Base-by-base conservation (phyloP, 108 stramenopile species). In the Mayamaea pseudoterrestris region DNA sequence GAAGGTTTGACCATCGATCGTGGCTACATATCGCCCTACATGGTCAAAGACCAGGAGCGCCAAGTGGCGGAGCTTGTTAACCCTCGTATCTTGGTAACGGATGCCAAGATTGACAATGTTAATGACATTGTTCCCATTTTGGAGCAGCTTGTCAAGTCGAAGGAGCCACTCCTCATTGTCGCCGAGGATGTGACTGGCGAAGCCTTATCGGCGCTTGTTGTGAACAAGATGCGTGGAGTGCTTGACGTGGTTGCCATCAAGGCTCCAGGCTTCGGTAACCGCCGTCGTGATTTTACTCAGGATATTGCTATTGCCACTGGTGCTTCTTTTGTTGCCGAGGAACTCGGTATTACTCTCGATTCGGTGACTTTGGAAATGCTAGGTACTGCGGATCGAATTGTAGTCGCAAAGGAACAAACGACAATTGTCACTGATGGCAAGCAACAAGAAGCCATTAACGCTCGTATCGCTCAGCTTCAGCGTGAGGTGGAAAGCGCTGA, bases 291-390 rank as follows among this genome's bases (percentile, higher is more conserved):
- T 43, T 86, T 93, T 53, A 78, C 94, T 6, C 93, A 97, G 65
- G 93, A 97, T 71, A 94, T 97, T 57, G 95, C 95, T 64, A 90
- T 97, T 63, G 95, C 95, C 41, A 97, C 95, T 25, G 93, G 95
- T 40, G 88, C 93, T 14, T 91, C 96, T 34, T 94, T 88, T 54
- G 83, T 97, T 6, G 88, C 92, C 4, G 93, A 97, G 58, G 96
- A 97, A 57, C 83, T 97, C 21, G 96, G 96, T 36, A 84, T 97
- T 50, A 91, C 93, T 28, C 80, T 97, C 26, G 93, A 94, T 56
- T 79, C 80, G 44, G 92, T 93, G 16, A 93, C 78, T 28, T 46
- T 78, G 13, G 93, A 97, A 34, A 97, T 94, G 93, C 76, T 97
- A 26, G 95, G 95, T 36, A 82, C 81, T 45, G 84, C 85, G 20